Conservation (phyloP, 164 flowering plant genomes). For the Macadamia tetraphylla region DNA sequence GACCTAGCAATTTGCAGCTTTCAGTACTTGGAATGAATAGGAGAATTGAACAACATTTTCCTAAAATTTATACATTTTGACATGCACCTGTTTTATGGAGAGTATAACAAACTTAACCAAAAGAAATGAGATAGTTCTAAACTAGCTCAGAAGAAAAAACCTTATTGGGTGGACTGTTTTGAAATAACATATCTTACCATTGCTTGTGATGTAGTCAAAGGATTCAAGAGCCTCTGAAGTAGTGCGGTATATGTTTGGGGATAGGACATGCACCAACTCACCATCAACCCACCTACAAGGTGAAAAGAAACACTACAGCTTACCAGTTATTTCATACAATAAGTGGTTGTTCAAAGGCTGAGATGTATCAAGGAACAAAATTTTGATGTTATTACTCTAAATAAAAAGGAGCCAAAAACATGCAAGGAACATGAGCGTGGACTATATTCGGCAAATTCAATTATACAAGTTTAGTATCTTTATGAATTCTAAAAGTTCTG, state of each 20-base stretch:
- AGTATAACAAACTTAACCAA: no score
- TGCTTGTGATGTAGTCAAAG: conserved; percentile 60
- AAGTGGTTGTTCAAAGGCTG: no score
- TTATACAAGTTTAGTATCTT: background rate
- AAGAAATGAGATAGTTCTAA: no score
- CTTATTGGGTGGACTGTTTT: background rate
- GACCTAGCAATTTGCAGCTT: no score
- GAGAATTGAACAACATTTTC: background rate
- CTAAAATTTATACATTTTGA: background rate
- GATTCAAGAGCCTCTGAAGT: conserved; percentile 73
- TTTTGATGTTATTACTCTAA: background rate
- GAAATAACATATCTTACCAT: conserved; percentile 33
- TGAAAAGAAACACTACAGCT: background rate
- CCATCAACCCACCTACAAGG: conserved; percentile 60
- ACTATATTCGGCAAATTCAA: no score
- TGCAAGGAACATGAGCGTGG: no score
- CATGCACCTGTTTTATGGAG: background rate
- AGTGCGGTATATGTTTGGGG: conserved; percentile 66
- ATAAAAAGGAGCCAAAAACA: background rate
- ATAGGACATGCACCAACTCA: conserved; percentile 63
- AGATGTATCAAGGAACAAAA: no score
- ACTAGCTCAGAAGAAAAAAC: no score
- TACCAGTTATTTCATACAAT: no score
- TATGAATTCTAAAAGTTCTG: background rate
- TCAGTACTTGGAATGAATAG: background rate